Evolutionary conservation across 2,329 filamentous ascomycete species (phyloP).

Genomic region (Fusarium austroafricanum): DNA sequence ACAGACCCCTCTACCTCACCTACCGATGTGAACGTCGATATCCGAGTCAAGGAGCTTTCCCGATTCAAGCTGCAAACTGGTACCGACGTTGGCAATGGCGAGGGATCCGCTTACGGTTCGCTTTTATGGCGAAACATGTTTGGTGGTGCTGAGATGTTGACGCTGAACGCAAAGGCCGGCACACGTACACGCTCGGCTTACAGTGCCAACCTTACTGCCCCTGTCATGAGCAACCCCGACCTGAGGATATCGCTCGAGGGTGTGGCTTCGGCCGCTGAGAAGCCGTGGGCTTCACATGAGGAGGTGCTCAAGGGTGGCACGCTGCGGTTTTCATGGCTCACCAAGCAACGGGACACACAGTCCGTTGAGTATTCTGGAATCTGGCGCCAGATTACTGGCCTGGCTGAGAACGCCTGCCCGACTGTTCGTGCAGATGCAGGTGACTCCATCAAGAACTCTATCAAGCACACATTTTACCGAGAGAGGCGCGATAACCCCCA

Average conservation of each 20-base stretch:
- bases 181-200: conserved; percentile 93
- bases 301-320: conserved; percentile 84
- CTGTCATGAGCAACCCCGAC: conserved; percentile 86
- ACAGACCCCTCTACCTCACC: conserved; percentile 76
- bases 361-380: conserved; percentile 82
- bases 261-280: conserved; percentile 84
- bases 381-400: conserved; percentile 89
- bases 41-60: conserved; percentile 84
- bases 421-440: conserved; percentile 87
- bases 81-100: conserved; percentile 91
- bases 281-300: conserved; percentile 94
- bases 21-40: conserved; percentile 84
- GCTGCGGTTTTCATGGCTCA: conserved; percentile 80
- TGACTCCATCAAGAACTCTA: conserved; percentile 88
- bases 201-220: conserved; percentile 85
- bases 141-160: conserved; percentile 90
- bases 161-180: conserved; percentile 86
- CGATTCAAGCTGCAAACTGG: conserved; percentile 91
- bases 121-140: conserved; percentile 91
- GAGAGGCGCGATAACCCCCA: conserved; percentile 88
- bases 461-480: conserved; percentile 82
- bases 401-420: conserved; percentile 80
- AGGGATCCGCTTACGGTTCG: conserved; percentile 93
- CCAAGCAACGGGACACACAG: conserved; percentile 73
- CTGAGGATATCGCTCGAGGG: conserved; percentile 82